These are phyloP conservation scores for Termitomyces bulborhizus DNA, from an alignment of 768 basidiomycete species.

Conservation along the genomic window DNA sequence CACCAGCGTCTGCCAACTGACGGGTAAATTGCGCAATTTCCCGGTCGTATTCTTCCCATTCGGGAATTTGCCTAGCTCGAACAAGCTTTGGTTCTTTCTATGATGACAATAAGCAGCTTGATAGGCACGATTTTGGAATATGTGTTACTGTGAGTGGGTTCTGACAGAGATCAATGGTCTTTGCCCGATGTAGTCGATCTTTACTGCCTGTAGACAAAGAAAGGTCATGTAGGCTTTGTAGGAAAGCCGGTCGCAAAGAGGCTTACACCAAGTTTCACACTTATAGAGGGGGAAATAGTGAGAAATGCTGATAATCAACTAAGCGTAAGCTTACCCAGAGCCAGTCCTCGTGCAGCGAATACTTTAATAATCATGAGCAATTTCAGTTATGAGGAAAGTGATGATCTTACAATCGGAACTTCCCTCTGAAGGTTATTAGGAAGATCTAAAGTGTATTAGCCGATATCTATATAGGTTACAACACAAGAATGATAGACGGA, in stretches of 20 bases:
- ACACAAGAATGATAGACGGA: constrained; percentile 15
- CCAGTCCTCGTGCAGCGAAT: constrained; percentile 90
- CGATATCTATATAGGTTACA: background rate
- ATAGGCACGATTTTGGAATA: background rate
- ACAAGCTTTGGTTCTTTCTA: constrained; percentile 97
- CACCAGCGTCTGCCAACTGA: constrained; percentile 62
- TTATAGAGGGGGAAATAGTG: constrained; percentile 20
- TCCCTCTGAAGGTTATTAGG: constrained; percentile 92
- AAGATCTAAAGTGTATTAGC: constrained; percentile 51
- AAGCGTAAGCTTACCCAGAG: constrained; percentile 63
- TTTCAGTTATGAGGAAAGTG: background rate
- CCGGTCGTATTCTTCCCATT: constrained; percentile 92
- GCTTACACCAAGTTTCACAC: constrained; percentile 99
- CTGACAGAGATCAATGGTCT: constrained; percentile 94
- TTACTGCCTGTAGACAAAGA: constrained; percentile 54
- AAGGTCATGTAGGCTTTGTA: background rate
- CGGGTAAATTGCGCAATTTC: constrained; percentile 85
- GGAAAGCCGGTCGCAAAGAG: background rate
- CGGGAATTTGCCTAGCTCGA: constrained; percentile 91
- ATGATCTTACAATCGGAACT: constrained; percentile 78
- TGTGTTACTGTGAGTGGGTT: constrained; percentile 86
- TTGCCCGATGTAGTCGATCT: constrained; percentile 72
- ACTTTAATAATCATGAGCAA: constrained; percentile 34
- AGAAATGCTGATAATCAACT: background rate
- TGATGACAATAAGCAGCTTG: constrained; percentile 3